A percentile compares a stretch with the other conserved stretches of the same genome.
phyloP scores from a whole-genome alignment of 1,284 basidiomycete species.

The Apiotrichum mycotoxinovorans region DNA sequence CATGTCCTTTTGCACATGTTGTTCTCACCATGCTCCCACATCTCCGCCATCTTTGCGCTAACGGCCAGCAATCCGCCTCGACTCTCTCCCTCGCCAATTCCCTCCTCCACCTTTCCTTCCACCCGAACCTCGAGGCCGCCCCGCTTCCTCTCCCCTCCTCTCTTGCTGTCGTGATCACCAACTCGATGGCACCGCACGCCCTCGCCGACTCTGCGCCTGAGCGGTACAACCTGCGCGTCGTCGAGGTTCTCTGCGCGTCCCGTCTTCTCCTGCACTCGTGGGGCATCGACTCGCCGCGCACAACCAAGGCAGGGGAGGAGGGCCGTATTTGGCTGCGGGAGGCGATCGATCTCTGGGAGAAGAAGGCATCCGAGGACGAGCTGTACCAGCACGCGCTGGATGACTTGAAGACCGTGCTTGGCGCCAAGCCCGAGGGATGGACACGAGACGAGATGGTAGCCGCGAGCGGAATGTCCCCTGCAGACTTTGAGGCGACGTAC shows the following conservation, averaged over 20 bases:
- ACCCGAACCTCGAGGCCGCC: constrained; percentile 66
- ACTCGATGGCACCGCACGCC: constrained; percentile 78
- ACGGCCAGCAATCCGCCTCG: constrained; percentile 67
- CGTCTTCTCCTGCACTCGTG: constrained; percentile 64
- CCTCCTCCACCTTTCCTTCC: constrained; percentile 75
- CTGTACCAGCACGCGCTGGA: constrained; percentile 16
- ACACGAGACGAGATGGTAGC: constrained; percentile 65
- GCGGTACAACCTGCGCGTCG: constrained; percentile 80
- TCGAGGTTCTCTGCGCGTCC: constrained; percentile 76
- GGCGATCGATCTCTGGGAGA: constrained; percentile 55
- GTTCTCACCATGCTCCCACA: too few relatives aligned
- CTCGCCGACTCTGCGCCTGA: constrained; percentile 71
- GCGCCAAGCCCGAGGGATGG: constrained; percentile 32
- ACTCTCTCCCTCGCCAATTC: constrained; percentile 66
- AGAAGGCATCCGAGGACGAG: constrained; percentile 36
- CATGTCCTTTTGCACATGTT: too few relatives aligned
- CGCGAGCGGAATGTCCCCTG: constrained; percentile 59
- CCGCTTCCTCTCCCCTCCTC: constrained; percentile 49
- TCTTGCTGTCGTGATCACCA: constrained; percentile 69
- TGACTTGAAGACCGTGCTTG: constrained; percentile 22
- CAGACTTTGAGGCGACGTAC: constrained; percentile 63
- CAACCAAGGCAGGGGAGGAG: constrained; percentile 11
- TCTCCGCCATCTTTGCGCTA: neutral
- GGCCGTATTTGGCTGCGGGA: constrained; percentile 40
- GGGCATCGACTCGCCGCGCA: constrained; percentile 46